These are phyloP conservation scores for Xylaria arbuscula DNA, from an alignment of 2,329 filamentous ascomycete species.

Conservation along the genomic window DNA sequence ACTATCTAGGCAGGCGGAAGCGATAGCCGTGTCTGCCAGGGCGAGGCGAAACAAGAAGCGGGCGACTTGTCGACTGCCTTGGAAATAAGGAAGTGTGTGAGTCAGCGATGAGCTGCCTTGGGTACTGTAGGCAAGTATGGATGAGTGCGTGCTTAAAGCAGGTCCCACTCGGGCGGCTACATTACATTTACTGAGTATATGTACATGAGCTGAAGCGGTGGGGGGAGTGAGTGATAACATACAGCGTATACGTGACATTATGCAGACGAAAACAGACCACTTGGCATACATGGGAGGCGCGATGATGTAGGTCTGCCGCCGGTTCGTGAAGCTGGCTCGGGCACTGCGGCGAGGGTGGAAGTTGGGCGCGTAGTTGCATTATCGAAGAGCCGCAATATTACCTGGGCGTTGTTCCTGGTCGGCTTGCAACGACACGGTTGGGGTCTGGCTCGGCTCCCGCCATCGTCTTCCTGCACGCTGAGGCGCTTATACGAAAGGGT, in stretches of 20 bases:
- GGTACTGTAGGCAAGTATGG: constrained; percentile 3
- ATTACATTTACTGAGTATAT: constrained; percentile 4
- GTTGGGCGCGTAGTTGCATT: constrained; percentile 36
- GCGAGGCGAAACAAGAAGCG: constrained; percentile 17
- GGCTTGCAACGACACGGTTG: constrained; percentile 24
- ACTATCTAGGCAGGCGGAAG: constrained; percentile 16
- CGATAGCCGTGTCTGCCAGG: constrained; percentile 11
- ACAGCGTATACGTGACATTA: constrained; percentile 33
- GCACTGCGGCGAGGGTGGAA: constrained; percentile 24
- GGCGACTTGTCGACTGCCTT: constrained; percentile 24
- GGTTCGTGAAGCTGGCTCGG: constrained; percentile 16
- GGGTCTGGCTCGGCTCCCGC: constrained; percentile 1
- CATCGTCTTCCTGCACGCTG: too few species aligned
- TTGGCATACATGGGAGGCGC: constrained; percentile 34
- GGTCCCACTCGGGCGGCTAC: constrained; percentile 37
- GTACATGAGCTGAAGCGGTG: constrained; percentile 25
- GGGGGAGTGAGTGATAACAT: constrained; percentile 29
- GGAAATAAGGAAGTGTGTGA: not conserved
- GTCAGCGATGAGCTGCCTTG: not conserved
- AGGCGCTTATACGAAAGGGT: constrained; percentile 11
- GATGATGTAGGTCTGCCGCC: constrained; percentile 30
- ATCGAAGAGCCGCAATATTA: constrained; percentile 38
- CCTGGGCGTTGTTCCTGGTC: constrained; percentile 21
- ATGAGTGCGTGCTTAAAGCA: constrained; percentile 7
- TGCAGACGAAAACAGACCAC: constrained; percentile 25